Evolutionary conservation across 106 monocot genomes (phyloP).

Genomic region (Vanilla planifolia): DNA sequence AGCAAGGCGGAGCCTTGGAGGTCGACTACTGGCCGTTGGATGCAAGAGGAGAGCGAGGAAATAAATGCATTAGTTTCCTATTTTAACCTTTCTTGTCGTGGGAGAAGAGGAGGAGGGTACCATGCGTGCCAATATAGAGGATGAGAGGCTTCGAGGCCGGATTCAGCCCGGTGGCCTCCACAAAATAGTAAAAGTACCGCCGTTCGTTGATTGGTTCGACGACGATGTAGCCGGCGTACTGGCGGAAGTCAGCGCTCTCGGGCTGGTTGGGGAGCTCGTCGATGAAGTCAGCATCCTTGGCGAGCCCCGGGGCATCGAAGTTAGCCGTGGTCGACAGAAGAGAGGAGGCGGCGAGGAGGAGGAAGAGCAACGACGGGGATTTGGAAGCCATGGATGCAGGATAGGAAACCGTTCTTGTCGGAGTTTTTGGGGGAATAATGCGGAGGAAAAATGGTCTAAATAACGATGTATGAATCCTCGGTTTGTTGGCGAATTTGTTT

Average conservation of each 20-base stretch:
- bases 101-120: background rate
- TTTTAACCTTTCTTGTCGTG: too few species aligned
- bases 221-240: background rate
- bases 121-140: background rate
- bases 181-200: slow-evolving; percentile 1
- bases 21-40: too few species aligned
- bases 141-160: background rate
- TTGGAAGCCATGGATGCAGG: too few species aligned
- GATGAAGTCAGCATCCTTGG: slow-evolving; percentile 1
- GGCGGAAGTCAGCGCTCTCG: background rate
- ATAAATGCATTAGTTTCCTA: too few species aligned
- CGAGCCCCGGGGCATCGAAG: too few species aligned
- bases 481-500: too few species aligned
- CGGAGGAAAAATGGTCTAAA: too few species aligned
- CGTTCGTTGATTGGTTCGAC: background rate
- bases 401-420: too few species aligned
- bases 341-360: slow-evolving; percentile 5
- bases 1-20: background rate
- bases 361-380: background rate
- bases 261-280: slow-evolving; percentile 13
- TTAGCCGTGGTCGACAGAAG: background rate
- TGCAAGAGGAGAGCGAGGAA: background rate
- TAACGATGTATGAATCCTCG: too few species aligned
- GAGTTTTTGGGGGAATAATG: too few species aligned
- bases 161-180: background rate